Percentiles rank a stretch among this genome's conserved stretches.
phyloP scores from a whole-genome alignment of 208 protist genomes.

The Angomonas deanei region DNA sequence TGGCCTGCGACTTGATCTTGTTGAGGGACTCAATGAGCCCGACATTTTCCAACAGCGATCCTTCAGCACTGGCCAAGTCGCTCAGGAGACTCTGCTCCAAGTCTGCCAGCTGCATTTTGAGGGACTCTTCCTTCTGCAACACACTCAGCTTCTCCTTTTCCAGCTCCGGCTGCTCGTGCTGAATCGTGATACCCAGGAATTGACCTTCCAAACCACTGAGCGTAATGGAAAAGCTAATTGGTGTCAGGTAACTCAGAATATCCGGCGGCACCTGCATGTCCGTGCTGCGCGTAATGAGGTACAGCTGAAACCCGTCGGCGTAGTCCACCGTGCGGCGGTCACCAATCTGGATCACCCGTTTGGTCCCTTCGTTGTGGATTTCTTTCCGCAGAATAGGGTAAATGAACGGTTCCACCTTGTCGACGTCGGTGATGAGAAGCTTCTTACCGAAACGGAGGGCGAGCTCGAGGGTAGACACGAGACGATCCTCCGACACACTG shows the following conservation, averaged over 20 bases:
- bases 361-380: constrained; percentile 85
- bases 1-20: constrained; percentile 94
- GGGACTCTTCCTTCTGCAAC: constrained; percentile 93
- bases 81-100: constrained; percentile 93
- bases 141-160: constrained; percentile 92
- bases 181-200: constrained; percentile 94
- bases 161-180: constrained; percentile 96
- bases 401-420: constrained; percentile 94
- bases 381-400: constrained; percentile 94
- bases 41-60: constrained; percentile 96
- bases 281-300: constrained; percentile 90
- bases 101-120: constrained; percentile 92
- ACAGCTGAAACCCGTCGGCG: constrained; percentile 95
- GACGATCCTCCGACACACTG: constrained; percentile 90
- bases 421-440: constrained; percentile 95
- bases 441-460: constrained; percentile 98
- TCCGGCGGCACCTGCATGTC: constrained; percentile 90
- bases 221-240: constrained; percentile 97
- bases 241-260: constrained; percentile 86
- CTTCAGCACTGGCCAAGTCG: constrained; percentile 90
- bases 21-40: constrained; percentile 93
- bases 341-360: constrained; percentile 93
- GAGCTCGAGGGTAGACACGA: constrained; percentile 94
- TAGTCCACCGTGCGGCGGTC: constrained; percentile 96
- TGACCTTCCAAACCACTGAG: constrained; percentile 96